Evolutionary conservation across 2,329 filamentous ascomycete species (phyloP).

Genomic region (Fusarium bulbicola): DNA sequence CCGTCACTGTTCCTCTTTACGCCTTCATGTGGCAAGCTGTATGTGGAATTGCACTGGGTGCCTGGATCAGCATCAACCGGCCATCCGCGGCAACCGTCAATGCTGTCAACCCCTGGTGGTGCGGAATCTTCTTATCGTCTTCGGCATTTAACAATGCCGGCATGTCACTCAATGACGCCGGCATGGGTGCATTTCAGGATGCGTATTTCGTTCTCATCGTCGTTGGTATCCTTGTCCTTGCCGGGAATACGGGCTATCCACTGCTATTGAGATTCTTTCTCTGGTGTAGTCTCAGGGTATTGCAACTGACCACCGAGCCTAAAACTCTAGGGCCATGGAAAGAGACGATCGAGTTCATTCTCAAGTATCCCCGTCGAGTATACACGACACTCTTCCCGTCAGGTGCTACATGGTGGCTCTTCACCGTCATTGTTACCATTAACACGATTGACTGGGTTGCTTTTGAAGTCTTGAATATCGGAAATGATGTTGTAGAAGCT

Average conservation of each 20-base stretch:
- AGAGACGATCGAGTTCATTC: constrained; percentile 62
- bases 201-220: constrained; percentile 60
- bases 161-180: constrained; percentile 73
- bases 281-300: constrained; percentile 59
- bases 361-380: constrained; percentile 65
- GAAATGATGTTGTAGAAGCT: constrained; percentile 63
- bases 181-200: constrained; percentile 69
- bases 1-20: constrained; percentile 68
- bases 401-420: constrained; percentile 71
- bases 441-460: constrained; percentile 72
- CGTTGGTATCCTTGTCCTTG: constrained; percentile 67
- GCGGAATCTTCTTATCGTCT: constrained; percentile 72
- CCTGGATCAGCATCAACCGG: constrained; percentile 65
- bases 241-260: constrained; percentile 73
- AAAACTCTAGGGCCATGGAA: constrained; percentile 53
- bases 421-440: constrained; percentile 67
- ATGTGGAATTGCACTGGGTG: constrained; percentile 66
- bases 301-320: constrained; percentile 51
- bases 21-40: constrained; percentile 67
- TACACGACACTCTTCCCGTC: constrained; percentile 72
- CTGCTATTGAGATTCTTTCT: constrained; percentile 69
- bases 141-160: constrained; percentile 78
- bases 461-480: constrained; percentile 72
- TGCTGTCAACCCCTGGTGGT: constrained; percentile 73
- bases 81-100: constrained; percentile 60